Conservation (phyloP, 306 rosid genomes). For the Rosa rugosa region DNA sequence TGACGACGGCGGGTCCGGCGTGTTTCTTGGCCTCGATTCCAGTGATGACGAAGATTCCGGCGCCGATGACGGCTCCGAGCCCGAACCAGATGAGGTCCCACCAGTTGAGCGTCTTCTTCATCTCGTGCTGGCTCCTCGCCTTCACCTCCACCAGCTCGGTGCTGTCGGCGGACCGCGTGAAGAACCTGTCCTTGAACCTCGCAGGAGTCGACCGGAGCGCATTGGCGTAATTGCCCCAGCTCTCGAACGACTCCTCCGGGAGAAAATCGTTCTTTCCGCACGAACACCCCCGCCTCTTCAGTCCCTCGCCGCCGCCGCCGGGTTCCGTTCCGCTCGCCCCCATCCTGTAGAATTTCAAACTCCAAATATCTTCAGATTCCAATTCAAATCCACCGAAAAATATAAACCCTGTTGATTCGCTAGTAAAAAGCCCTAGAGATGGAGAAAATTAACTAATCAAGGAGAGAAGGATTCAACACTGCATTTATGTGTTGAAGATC, state of each 20-base stretch:
- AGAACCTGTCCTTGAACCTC: conserved; percentile 50
- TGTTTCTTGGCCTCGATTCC: conserved; percentile 46
- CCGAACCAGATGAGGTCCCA: conserved; percentile 97
- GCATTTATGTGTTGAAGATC: not conserved
- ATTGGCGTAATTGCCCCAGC: conserved; percentile 50
- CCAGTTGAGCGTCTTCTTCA: conserved; percentile 87
- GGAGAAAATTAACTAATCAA: not conserved
- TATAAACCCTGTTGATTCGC: no score
- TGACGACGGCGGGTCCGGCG: conserved; percentile 79
- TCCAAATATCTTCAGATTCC: not conserved
- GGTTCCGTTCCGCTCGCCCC: not conserved
- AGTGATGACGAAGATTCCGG: conserved; percentile 82
- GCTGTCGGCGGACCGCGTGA: conserved; percentile 50
- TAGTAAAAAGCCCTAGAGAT: no score
- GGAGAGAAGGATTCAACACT: not conserved
- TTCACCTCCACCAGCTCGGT: conserved; percentile 67
- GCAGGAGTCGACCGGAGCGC: conserved; percentile 55
- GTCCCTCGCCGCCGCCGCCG: conserved; percentile 8
- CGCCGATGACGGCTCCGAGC: conserved; percentile 75
- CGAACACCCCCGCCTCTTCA: conserved; percentile 49
- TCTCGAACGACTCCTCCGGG: conserved; percentile 79
- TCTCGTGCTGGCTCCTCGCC: conserved; percentile 61
- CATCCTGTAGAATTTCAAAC: conserved; percentile 23
- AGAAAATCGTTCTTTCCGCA: conserved; percentile 54
- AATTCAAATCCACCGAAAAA: not conserved